Percentiles rank a stretch among this genome's conserved stretches.
Evolutionary conservation across 257 asterid species (phyloP).

Genomic region (Fraxinus anomala): DNA sequence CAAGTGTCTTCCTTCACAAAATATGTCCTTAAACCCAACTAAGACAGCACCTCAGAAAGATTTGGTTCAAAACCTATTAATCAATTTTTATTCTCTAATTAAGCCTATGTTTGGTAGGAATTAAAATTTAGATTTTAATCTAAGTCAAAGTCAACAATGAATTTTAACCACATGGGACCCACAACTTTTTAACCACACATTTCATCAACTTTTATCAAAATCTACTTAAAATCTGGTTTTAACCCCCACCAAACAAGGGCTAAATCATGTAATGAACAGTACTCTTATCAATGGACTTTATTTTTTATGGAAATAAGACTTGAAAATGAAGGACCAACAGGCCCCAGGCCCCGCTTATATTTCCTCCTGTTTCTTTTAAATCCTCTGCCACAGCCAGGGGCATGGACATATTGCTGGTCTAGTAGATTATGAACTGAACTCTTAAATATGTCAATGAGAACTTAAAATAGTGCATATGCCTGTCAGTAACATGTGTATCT

Average conservation of each 20-base stretch:
- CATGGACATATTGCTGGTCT: background rate
- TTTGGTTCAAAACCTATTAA: background rate
- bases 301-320: background rate
- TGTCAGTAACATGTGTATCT: background rate
- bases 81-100: background rate
- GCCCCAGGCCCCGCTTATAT: background rate
- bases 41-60: conserved; percentile 19
- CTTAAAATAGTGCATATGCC: conserved; percentile 1
- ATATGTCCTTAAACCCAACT: background rate
- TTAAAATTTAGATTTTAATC: too few relatives aligned
- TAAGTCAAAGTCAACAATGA: too few relatives aligned
- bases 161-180: too few relatives aligned
- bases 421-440: background rate
- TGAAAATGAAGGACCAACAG: background rate
- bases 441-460: background rate
- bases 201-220: too few relatives aligned
- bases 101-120: too few relatives aligned
- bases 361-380: background rate
- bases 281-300: background rate
- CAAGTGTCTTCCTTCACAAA: background rate
- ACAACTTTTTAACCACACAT: too few relatives aligned
- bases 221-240: too few relatives aligned
- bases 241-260: too few relatives aligned
- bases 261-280: background rate
- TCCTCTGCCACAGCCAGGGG: background rate